Conservation (phyloP, 2,329 filamentous ascomycete species). For the Phialophora verrucosa region DNA sequence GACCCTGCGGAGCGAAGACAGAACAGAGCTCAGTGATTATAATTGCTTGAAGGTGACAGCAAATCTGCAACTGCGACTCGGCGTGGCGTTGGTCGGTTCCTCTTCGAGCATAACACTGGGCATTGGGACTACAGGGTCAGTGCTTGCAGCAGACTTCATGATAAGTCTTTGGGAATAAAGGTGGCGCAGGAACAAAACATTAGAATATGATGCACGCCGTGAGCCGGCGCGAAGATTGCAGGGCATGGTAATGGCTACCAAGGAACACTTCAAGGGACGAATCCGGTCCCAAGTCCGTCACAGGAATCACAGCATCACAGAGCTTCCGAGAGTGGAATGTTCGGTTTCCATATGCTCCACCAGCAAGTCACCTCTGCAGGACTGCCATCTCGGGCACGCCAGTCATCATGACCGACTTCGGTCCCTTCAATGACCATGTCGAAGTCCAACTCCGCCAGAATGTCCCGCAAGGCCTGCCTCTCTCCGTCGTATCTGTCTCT, state of each 20-base stretch:
- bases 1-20: slow-evolving; percentile 35
- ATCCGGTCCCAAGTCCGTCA: not conserved
- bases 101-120: not conserved
- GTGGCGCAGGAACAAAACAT: not conserved
- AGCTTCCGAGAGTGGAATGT: not conserved
- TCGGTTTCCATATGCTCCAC: slow-evolving; percentile 53
- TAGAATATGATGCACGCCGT: not conserved
- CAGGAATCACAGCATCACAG: not conserved
- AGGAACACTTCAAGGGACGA: not conserved
- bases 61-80: not conserved
- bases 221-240: not conserved
- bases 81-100: not conserved
- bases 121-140: not conserved
- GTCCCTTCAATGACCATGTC: slow-evolving; percentile 59
- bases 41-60: not conserved
- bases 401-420: slow-evolving; percentile 56
- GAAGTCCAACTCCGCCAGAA: slow-evolving; percentile 61
- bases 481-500: slow-evolving; percentile 71
- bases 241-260: not conserved
- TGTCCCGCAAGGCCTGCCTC: slow-evolving; percentile 64
- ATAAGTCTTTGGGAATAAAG: not conserved
- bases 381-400: slow-evolving; percentile 51
- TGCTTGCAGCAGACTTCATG: not conserved
- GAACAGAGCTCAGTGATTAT: slow-evolving; percentile 9
- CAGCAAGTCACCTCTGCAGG: slow-evolving; percentile 53